These are phyloP conservation scores for Stygiomarasmius scandens DNA, from an alignment of 1,284 basidiomycete genomes.

Conservation along the genomic window DNA sequence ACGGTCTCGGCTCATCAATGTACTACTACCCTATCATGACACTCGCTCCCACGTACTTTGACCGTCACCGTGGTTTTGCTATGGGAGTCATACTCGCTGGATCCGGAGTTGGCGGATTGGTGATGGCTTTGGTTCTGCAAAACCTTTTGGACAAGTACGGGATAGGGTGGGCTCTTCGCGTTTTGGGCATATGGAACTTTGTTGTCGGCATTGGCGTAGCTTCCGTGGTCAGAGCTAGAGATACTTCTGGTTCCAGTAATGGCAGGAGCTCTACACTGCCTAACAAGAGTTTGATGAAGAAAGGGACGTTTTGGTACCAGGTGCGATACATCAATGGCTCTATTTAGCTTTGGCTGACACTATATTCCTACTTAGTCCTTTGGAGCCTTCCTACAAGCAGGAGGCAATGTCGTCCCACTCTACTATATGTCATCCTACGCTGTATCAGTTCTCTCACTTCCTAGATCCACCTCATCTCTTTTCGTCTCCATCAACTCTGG, in stretches of 20 bases:
- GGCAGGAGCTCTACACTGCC: constrained; percentile 30
- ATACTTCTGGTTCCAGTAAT: constrained; percentile 13
- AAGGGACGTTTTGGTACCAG: constrained; percentile 47
- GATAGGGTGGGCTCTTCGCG: constrained; percentile 39
- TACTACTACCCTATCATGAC: constrained; percentile 49
- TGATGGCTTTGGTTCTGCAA: constrained; percentile 46
- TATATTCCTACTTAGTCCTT: constrained; percentile 32
- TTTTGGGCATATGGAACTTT: constrained; percentile 45
- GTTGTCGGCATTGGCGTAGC: constrained; percentile 41
- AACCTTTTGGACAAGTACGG: constrained; percentile 37
- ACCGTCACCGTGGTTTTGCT: constrained; percentile 46
- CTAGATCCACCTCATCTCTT: constrained; percentile 39
- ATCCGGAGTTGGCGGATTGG: constrained; percentile 44
- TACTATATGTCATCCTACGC: constrained; percentile 49
- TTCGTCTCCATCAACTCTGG: constrained; percentile 45
- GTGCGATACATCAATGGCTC: too few species aligned
- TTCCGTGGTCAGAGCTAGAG: constrained; percentile 32
- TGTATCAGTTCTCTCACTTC: constrained; percentile 40
- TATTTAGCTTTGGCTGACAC: neutral
- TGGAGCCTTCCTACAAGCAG: constrained; percentile 46
- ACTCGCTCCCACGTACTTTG: constrained; percentile 45
- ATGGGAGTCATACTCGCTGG: constrained; percentile 48
- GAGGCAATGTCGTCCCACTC: constrained; percentile 46
- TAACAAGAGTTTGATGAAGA: constrained; percentile 38
- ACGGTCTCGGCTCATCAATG: constrained; percentile 46